Percentiles rank a stretch among this genome's conserved stretches.
Evolutionary conservation across 257 asterid species (phyloP).

Genomic region (Paulownia fortunei): DNA sequence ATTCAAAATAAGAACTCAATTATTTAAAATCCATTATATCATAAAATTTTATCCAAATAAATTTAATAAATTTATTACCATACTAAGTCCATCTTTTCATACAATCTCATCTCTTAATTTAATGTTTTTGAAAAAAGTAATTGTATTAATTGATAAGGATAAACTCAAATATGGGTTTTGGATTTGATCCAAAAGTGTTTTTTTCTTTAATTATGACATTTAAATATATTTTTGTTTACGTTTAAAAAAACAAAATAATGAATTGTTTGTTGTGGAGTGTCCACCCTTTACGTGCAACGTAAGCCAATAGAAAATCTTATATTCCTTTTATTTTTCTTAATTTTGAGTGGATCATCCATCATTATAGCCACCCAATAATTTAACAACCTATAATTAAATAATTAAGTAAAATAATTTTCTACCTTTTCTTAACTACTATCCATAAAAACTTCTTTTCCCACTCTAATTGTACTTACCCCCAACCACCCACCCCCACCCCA

Average conservation of each 20-base stretch:
- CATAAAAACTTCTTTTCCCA: neutral
- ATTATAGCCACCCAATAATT: conserved; percentile 29
- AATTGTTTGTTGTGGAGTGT: conserved; percentile 19
- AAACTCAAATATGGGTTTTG: too few relatives aligned
- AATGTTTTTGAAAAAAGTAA: too few relatives aligned
- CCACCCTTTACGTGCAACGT: conserved; percentile 37
- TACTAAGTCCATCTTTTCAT: too few relatives aligned
- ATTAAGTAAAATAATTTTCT: neutral
- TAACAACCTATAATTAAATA: conserved; percentile 5
- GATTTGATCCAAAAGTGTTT: too few relatives aligned
- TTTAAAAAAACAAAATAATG: neutral
- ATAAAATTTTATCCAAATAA: too few relatives aligned
- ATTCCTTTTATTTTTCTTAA: neutral
- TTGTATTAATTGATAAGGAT: too few relatives aligned
- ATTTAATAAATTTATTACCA: too few relatives aligned
- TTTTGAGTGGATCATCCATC: conserved; percentile 41
- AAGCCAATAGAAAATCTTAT: conserved; percentile 16
- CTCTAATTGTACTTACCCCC: conserved; percentile 17
- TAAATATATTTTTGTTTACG: neutral
- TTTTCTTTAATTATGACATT: neutral
- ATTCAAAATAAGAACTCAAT: too few relatives aligned
- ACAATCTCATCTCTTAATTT: too few relatives aligned
- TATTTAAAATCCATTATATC: too few relatives aligned
- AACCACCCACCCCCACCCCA: neutral
- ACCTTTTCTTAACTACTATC: neutral